A percentile compares a stretch with the other conserved stretches of the same genome.
Evolutionary conservation across 2,329 filamentous ascomycete species (phyloP).

Genomic region (Penicillium sp.): DNA sequence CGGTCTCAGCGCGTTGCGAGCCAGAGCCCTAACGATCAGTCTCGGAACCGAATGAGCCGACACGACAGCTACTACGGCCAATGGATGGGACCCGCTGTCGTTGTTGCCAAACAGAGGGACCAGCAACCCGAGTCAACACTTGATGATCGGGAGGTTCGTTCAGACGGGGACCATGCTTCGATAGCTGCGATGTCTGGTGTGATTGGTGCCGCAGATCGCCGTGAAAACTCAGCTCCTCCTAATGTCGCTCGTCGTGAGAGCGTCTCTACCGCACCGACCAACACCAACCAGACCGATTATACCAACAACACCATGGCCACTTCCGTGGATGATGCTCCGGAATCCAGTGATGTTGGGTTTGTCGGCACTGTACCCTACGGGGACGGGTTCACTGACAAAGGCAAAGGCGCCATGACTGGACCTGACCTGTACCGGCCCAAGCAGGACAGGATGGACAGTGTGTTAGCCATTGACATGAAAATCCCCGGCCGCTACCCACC

Average conservation of each 20-base stretch:
- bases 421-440: slow-evolving; percentile 10
- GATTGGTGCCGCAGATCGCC: slow-evolving; percentile 18
- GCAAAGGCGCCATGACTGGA: slow-evolving; percentile 2
- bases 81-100: slow-evolving; percentile 53
- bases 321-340: slow-evolving; percentile 29
- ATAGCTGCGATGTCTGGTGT: slow-evolving; percentile 16
- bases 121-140: slow-evolving; percentile 6
- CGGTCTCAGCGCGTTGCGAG: slow-evolving; percentile 13
- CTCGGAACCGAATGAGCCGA: slow-evolving; percentile 19
- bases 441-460: slow-evolving; percentile 33
- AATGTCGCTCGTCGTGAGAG: slow-evolving; percentile 29
- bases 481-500: slow-evolving; percentile 39
- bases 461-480: slow-evolving; percentile 32
- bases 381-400: slow-evolving; percentile 9
- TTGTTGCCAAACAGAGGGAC: slow-evolving; percentile 23
- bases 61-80: slow-evolving; percentile 50
- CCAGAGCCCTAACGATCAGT: slow-evolving; percentile 6
- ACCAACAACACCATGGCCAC: slow-evolving; percentile 36
- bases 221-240: slow-evolving; percentile 19
- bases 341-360: slow-evolving; percentile 7
- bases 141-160: slow-evolving; percentile 20
- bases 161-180: slow-evolving; percentile 17
- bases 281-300: slow-evolving; percentile 33
- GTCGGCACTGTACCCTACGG: slow-evolving; percentile 12
- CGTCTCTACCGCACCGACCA: slow-evolving; percentile 35